These are phyloP conservation scores for Penicillium sp. DNA, from an alignment of 2,329 filamentous ascomycete genomes.

Conservation along the genomic window DNA sequence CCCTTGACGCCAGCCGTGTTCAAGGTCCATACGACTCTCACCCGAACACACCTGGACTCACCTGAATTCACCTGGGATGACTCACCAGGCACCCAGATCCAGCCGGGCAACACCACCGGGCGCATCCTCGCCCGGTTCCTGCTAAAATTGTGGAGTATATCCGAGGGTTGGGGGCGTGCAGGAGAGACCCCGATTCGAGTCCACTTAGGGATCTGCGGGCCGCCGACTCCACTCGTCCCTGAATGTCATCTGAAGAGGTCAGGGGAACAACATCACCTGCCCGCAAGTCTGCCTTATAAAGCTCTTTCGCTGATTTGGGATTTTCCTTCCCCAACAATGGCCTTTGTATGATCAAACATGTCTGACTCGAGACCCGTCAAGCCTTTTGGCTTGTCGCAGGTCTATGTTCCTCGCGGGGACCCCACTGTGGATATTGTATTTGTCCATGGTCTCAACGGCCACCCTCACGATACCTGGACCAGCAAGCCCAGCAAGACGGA, in stretches of 20 bases:
- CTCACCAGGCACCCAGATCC: slow-evolving; percentile 8
- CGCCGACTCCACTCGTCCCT: not conserved
- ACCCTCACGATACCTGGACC: slow-evolving; percentile 63
- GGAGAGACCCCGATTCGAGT: not conserved
- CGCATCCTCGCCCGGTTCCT: slow-evolving; percentile 4
- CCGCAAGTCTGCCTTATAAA: slow-evolving; percentile 12
- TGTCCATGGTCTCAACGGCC: slow-evolving; percentile 68
- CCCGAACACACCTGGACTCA: not conserved
- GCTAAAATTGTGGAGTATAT: not conserved
- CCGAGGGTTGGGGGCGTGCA: not conserved
- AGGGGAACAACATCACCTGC: slow-evolving; percentile 16
- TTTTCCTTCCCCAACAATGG: slow-evolving; percentile 2
- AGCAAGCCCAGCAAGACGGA: slow-evolving; percentile 32
- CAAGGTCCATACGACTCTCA: not conserved
- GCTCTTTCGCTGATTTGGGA: not conserved
- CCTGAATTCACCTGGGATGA: not conserved
- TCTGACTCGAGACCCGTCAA: slow-evolving; percentile 29
- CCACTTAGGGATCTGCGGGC: not conserved
- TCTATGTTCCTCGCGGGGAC: slow-evolving; percentile 37
- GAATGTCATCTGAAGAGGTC: slow-evolving; percentile 15
- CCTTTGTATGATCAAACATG: slow-evolving; percentile 16
- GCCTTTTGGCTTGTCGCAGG: slow-evolving; percentile 43
- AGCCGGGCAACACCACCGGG: not conserved
- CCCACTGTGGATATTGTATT: slow-evolving; percentile 59
- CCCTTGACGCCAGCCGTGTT: not conserved